Evolutionary conservation across 805 yeast genomes (phyloP), one percentile per base, ranked within the genome.

Genomic region (Ogataea chonburiensis): DNA sequence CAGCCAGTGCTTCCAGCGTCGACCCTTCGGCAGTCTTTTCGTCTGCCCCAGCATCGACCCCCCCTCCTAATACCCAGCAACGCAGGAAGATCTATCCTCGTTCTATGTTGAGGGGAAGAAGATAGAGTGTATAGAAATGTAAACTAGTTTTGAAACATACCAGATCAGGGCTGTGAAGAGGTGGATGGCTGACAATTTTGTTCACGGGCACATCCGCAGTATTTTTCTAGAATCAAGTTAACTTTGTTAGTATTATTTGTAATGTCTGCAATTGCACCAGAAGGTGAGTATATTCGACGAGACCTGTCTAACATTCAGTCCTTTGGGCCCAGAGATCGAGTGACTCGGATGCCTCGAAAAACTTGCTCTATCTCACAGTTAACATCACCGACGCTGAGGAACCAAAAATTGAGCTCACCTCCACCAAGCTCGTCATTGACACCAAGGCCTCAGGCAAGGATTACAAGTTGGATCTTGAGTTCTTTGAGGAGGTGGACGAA

Each of bases 261-360:
- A 14, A 53, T 45, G 52, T 38, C 56, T 23, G 31, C 56, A 42
- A 48, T 57, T 50, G 44, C 58, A 24, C 63, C 63, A 23, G 62
- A 58, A 53, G 60, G 63, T 58, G 52, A 36, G 63, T 53, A 11
- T n/a, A n/a, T n/a, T n/a, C n/a, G n/a, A n/a, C n/a, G 6, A 5
- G 10, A 16, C 12, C 3, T 8, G 12, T 14, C 19, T 18, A 13
- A 3, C 2, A n/a, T 34, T 35, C 28, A 68, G 91, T 86, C 25
- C 70, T 79, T 58, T 91, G 98, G 98, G 98, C 98, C 9, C 98
- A 91, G 70, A 86, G 98, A 65, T 87, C 96, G 37, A 79, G 71
- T 56, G 81, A 71, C n/a, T 62, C 71, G 4, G 94, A 81, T 24
- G 73, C 75, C 8, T 68, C 75, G 19, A 89, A 86, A 64, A 91